phyloP scores from a whole-genome alignment of 305 asterid species.

The Nicotiana rustica region DNA sequence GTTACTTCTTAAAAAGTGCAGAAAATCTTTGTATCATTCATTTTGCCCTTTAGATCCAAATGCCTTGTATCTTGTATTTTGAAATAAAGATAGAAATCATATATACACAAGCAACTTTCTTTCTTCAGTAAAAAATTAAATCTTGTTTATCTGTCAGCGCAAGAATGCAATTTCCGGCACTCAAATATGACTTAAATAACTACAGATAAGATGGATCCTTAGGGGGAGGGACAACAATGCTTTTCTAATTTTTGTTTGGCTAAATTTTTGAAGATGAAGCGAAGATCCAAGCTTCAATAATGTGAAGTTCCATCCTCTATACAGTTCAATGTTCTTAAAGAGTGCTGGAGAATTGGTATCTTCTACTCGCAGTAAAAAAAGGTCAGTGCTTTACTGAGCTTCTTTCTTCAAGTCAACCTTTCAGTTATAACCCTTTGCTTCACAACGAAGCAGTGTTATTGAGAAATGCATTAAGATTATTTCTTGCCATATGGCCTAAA shows the following conservation, averaged over 20 bases:
- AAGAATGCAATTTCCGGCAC: not conserved
- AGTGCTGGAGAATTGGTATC: not conserved
- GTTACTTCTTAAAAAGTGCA: not conserved
- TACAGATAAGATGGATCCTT: not conserved
- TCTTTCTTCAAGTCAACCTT: not conserved
- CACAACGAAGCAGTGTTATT: not conserved
- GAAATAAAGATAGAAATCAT: slow-evolving; percentile 1
- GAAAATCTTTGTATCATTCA: not conserved
- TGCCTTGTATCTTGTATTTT: not conserved
- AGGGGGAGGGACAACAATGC: not conserved
- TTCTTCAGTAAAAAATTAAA: not conserved
- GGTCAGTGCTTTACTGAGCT: not conserved
- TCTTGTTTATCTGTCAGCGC: not conserved
- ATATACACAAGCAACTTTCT: not conserved
- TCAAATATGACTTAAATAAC: not conserved
- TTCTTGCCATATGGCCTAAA: not conserved
- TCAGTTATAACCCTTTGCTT: slow-evolving; percentile 8
- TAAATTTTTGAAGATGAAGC: not conserved
- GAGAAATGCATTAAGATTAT: not conserved
- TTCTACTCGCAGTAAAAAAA: not conserved
- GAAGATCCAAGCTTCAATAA: slow-evolving; percentile 13
- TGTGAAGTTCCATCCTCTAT: not conserved
- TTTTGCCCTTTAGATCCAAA: slow-evolving; percentile 25
- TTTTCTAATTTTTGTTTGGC: not conserved
- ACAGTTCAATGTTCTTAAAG: not conserved